Evolutionary conservation across 257 asterid species (phyloP).

Genomic region (Solanum clarkiae): DNA sequence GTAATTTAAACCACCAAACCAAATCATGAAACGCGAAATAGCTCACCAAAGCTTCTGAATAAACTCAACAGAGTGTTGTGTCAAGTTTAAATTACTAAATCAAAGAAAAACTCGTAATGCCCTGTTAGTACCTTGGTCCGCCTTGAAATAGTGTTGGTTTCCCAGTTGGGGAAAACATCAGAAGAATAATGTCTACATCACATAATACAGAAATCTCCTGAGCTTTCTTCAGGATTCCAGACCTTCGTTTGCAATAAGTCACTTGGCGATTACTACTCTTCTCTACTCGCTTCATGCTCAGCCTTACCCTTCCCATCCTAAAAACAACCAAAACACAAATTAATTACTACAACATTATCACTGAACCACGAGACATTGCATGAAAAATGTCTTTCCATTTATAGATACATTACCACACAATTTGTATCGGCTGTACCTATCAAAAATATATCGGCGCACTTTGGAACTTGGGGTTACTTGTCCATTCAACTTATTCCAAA

Average conservation of each 20-base stretch:
- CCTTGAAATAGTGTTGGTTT: slow-evolving; percentile 68
- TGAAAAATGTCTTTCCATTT: neutral
- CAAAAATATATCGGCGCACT: neutral
- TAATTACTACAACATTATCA: too few species aligned
- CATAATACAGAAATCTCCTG: slow-evolving; percentile 74
- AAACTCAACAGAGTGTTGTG: neutral
- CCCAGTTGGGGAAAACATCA: slow-evolving; percentile 83
- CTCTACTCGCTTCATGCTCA: slow-evolving; percentile 76
- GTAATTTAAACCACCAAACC: neutral
- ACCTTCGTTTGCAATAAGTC: slow-evolving; percentile 69
- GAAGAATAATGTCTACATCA: slow-evolving; percentile 65
- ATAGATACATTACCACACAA: neutral
- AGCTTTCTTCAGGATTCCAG: slow-evolving; percentile 77
- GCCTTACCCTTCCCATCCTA: slow-evolving; percentile 89
- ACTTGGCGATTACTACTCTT: slow-evolving; percentile 63
- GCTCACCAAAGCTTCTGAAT: too few species aligned
- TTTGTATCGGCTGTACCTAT: neutral
- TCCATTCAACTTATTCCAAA: neutral
- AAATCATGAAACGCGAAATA: neutral
- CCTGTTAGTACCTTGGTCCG: slow-evolving; percentile 37
- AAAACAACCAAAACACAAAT: neutral
- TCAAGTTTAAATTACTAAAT: neutral
- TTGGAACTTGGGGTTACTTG: neutral
- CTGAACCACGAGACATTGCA: neutral
- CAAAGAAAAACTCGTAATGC: neutral